Evolutionary conservation across 176 grass and related monocot species (phyloP), one percentile per base, ranked within the genome.

Genomic region (Oryza meyeriana): DNA sequence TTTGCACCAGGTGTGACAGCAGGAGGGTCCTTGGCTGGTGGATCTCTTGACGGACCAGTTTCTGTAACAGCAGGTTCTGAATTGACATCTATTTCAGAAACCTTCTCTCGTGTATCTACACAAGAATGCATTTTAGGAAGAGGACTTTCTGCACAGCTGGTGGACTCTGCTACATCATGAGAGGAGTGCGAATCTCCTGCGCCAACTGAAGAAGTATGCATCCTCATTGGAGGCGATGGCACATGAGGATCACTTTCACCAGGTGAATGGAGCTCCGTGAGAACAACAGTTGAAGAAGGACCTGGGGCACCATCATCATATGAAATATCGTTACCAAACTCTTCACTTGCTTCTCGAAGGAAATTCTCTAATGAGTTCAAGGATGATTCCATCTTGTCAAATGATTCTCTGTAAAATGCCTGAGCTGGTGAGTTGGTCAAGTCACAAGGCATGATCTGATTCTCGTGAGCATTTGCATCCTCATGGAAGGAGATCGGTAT

Each of bases 51-150:
- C 58, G 73, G 85, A 75, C 77, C 91, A 20, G 47, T 67, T 83
- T 95, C 93, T 64, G 87, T 76, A 78, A 82, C 73, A 79, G 81
- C 88, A 75, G 96, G 96, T 36, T 94, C 91, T 38, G 86, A 83
- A 90, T 95, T 99, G 34, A 94, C 91, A 90, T 99, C 96, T 57
- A 99, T 99, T 42, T 94, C 87, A 42, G 90, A 91, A 42, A 88
- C 81, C 80, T 90, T 95, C 45, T 52, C 81, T 32, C 72, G 50
- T 10, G 79, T 66, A 82, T 93, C 87, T 77, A 73, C 34, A 64
- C 55, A 42, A 31, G 84, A 69, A 26, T 69, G 84, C 4, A 79
- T 69, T 77, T 90, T 83, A 47, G 79, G 71, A 62, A 91, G 52
- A 87, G 91, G 87, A 70, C 90, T 92, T 76, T 91, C 84, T 64